These are phyloP conservation scores for Sporothrix variecibatus DNA, from an alignment of 2,329 filamentous ascomycete species.

Conservation along the genomic window DNA sequence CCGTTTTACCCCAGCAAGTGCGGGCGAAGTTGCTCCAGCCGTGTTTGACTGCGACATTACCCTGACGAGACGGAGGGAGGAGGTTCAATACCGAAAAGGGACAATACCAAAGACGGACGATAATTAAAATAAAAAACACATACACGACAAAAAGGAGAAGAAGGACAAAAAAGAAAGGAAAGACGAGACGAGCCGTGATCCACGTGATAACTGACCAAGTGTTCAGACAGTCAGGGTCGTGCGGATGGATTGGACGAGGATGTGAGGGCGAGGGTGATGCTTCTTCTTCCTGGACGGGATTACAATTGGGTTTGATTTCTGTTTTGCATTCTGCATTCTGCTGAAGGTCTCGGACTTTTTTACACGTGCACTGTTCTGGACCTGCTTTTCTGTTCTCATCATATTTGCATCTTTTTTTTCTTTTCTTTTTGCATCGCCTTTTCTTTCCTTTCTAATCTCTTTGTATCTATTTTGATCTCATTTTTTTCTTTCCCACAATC, in stretches of 20 bases:
- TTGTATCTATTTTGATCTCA: background rate
- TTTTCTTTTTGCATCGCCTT: background rate
- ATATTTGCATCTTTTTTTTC: background rate
- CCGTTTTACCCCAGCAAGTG: constrained; percentile 1
- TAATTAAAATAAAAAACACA: too few relatives aligned
- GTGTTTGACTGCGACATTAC: constrained; percentile 6
- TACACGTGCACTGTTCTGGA: background rate
- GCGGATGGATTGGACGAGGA: background rate
- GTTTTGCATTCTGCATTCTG: background rate
- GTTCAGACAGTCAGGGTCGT: constrained; percentile 1
- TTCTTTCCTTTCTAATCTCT: background rate
- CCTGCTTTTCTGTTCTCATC: background rate
- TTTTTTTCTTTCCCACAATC: background rate
- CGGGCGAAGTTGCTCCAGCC: background rate
- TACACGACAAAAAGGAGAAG: background rate
- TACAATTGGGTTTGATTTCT: background rate
- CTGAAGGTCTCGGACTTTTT: background rate
- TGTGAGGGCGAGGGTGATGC: background rate
- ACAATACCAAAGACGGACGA: background rate
- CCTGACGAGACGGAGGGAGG: background rate
- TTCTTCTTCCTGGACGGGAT: background rate
- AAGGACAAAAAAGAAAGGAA: constrained; percentile 1
- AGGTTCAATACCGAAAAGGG: background rate
- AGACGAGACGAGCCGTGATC: background rate
- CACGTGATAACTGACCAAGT: constrained; percentile 25